Base-by-base conservation (phyloP, 177 flowering plant species). In the Vitis hybrid region DNA sequence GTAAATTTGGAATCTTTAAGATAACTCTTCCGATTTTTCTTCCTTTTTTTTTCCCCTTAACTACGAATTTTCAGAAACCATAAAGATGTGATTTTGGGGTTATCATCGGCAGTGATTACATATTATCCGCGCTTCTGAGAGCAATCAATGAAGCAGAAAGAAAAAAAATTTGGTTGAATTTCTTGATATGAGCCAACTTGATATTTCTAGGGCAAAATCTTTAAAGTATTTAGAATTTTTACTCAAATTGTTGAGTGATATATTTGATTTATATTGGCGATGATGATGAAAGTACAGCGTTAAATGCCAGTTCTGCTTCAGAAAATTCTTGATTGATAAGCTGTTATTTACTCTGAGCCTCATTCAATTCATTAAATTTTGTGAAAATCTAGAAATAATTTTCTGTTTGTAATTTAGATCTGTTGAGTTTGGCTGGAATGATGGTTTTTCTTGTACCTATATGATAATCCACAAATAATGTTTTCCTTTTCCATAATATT, bases 261-360 rank as follows among this genome's bases (percentile, higher is more conserved):
- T 9, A 24, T n/a, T 21, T 63, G 11, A 24, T 6, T 27, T 15
- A 0, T 51, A 49, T 68, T 30, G 82, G 97, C 93, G 1, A 63
- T 84, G 97, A 91, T 73, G 97, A 91, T 71, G 24, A 30, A 56
- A 30, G 2, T 55, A 69, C 90, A 85, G 93, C 90, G 87, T 87
- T 70, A 76, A 74, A 87, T 74, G 93, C 96, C 97, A 91, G 97
- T 92, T 92, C 97, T 91, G 97, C 94, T 92, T 91, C 97, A 70
- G 97, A 92, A 57, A 87, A 85, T 82, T 82, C 88, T 62, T 90
- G 97, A 91, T 89, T 67, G 97, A 89, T 12, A 89, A 88, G 93
- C 93, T 89, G 89, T 80, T 70, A 4, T 59, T 46, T 67, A 9
- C 1, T 70, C 97, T 90, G 94, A 91, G 94, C 92, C 84, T 46